phyloP scores from a whole-genome alignment of 768 basidiomycete species.

The Pleurotus eryngii region DNA sequence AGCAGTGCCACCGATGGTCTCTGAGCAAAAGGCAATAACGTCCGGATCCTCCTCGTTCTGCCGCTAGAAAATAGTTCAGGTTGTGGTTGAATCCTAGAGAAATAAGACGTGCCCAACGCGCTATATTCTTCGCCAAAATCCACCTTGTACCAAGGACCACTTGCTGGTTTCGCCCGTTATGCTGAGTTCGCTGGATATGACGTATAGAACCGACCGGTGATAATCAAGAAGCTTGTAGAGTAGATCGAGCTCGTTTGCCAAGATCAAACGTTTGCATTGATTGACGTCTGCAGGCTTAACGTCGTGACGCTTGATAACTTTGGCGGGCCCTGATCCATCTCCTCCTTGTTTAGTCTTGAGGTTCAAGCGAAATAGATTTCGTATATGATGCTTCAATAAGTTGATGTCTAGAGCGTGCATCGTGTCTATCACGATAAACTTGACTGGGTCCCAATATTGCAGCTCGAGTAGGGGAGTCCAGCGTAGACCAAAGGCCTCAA shows the following conservation, averaged over 20 bases:
- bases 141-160: too few relatives aligned
- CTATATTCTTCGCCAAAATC: too few relatives aligned
- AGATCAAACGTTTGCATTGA: neutral
- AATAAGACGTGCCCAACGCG: too few relatives aligned
- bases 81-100: too few relatives aligned
- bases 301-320: neutral
- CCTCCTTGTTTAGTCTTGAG: neutral
- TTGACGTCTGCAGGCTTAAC: neutral
- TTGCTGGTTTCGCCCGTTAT: too few relatives aligned
- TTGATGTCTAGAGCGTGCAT: slow-evolving; percentile 37
- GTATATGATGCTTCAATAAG: slow-evolving; percentile 22
- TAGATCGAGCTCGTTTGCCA: neutral
- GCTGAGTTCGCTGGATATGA: too few relatives aligned
- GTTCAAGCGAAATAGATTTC: slow-evolving; percentile 11
- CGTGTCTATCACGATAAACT: slow-evolving; percentile 25
- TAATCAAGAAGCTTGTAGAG: too few relatives aligned
- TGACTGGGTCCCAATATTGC: slow-evolving; percentile 31
- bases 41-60: too few relatives aligned
- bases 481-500: slow-evolving; percentile 19
- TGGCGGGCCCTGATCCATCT: neutral
- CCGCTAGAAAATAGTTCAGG: too few relatives aligned
- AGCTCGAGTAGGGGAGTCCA: slow-evolving; percentile 28
- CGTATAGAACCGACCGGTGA: too few relatives aligned
- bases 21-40: too few relatives aligned
- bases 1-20: too few relatives aligned